Percentiles rank a stretch among this genome's conserved stretches.
These are phyloP conservation scores for Simmondsia chinensis DNA, from an alignment of 148 eudicot species.

Conservation along the genomic window DNA sequence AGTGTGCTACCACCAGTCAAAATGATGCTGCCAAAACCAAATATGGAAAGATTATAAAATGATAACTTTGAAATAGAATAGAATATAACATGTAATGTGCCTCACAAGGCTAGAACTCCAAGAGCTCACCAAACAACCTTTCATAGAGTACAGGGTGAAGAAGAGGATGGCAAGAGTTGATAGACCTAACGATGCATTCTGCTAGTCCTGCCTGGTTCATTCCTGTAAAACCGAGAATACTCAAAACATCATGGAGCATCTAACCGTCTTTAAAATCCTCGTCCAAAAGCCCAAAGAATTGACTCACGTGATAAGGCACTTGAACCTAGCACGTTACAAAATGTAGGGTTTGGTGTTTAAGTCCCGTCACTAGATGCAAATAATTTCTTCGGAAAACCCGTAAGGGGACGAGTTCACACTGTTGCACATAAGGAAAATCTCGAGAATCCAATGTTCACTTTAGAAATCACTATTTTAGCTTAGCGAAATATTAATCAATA, in stretches of 20 bases:
- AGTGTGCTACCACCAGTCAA: slow-evolving; percentile 93
- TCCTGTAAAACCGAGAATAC: slow-evolving; percentile 14
- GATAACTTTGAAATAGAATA: not conserved
- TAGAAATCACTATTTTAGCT: no score
- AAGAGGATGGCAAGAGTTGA: slow-evolving; percentile 79
- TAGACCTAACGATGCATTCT: slow-evolving; percentile 89
- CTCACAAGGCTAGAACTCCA: not conserved
- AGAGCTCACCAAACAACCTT: slow-evolving; percentile 37
- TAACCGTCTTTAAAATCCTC: no score
- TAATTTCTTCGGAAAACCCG: no score
- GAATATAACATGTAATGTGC: not conserved
- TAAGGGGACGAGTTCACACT: no score
- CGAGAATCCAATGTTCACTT: no score
- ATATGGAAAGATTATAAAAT: not conserved
- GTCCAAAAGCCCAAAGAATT: no score
- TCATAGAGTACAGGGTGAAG: slow-evolving; percentile 94
- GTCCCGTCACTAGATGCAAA: no score
- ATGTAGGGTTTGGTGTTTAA: no score
- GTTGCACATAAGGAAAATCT: no score
- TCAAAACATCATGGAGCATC: not conserved
- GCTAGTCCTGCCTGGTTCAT: slow-evolving; percentile 76
- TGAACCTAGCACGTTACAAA: no score
- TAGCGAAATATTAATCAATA: no score
- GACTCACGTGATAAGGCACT: no score
- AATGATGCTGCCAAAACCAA: slow-evolving; percentile 49